Conservation (phyloP, 805 yeast species). For the Starmerella floricola region DNA sequence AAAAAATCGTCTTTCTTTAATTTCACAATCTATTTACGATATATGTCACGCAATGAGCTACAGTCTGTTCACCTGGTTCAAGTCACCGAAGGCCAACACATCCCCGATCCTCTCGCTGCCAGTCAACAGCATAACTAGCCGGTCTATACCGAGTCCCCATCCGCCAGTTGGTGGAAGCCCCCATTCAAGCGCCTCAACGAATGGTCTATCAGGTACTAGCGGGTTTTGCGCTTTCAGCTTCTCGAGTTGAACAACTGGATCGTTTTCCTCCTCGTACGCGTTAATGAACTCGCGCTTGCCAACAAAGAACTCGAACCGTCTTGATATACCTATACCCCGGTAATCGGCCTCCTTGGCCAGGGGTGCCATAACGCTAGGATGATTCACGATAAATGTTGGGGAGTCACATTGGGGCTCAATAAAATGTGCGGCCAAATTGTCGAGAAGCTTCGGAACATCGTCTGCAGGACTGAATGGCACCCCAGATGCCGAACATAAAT, state of each 20-base stretch:
- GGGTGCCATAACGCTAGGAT: constrained; percentile 79
- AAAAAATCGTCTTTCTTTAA: too few species aligned
- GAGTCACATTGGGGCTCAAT: constrained; percentile 51
- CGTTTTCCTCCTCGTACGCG: constrained; percentile 94
- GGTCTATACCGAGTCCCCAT: constrained; percentile 90
- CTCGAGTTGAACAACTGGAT: constrained; percentile 54
- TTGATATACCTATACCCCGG: constrained; percentile 35
- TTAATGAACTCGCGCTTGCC: constrained; percentile 71
- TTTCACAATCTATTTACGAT: too few species aligned
- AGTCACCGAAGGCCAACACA: constrained; percentile 17
- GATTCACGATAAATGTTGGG: constrained; percentile 70
- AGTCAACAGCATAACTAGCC: constrained; percentile 69
- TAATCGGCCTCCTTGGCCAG: constrained; percentile 53
- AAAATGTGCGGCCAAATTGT: constrained; percentile 45
- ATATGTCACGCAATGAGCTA: too few species aligned
- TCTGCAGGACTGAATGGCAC: constrained; percentile 6
- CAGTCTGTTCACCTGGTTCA: constrained; percentile 14
- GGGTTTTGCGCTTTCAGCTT: constrained; percentile 50
- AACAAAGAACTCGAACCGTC: constrained; percentile 76
- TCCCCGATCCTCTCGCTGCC: constrained; percentile 44
- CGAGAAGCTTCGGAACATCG: constrained; percentile 48
- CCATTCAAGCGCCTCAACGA: constrained; percentile 68
- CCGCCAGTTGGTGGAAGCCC: constrained; percentile 98
- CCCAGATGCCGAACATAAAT: constrained; percentile 3
- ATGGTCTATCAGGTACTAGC: constrained; percentile 58